Percentiles rank a stretch among this genome's conserved stretches.
These are phyloP conservation scores for Wickerhamiella alocasiicola DNA, from an alignment of 805 yeast species.

Conservation along the genomic window DNA sequence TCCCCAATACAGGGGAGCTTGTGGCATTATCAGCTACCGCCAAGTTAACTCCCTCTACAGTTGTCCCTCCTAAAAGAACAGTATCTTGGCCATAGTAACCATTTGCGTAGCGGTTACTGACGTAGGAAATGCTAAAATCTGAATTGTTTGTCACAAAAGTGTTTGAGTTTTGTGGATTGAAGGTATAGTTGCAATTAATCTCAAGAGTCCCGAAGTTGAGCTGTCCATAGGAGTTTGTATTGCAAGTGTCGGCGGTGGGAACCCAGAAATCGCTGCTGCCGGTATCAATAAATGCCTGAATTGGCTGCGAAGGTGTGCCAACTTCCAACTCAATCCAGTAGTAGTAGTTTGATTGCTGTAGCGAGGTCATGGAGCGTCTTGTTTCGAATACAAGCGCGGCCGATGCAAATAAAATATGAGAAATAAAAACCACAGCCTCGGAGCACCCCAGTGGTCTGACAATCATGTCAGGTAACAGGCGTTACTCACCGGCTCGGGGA, in stretches of 20 bases:
- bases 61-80: constrained; percentile 36
- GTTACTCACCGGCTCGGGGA: no score
- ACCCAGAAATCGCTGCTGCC: constrained; percentile 67
- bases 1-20: constrained; percentile 56
- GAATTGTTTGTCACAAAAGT: constrained; percentile 18
- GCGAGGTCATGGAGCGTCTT: no score
- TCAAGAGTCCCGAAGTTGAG: constrained; percentile 6
- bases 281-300: constrained; percentile 50
- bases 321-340: constrained; percentile 24
- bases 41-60: constrained; percentile 40
- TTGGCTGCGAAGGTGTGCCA: constrained; percentile 44
- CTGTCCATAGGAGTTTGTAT: constrained; percentile 11
- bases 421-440: no score
- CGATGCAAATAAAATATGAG: no score
- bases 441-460: no score
- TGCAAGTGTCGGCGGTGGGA: constrained; percentile 15
- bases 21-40: constrained; percentile 59
- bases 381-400: no score
- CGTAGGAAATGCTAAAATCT: constrained; percentile 31
- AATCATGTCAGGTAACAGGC: no score
- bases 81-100: constrained; percentile 48
- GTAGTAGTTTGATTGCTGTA: constrained; percentile 6
- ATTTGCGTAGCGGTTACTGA: constrained; percentile 34
- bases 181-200: constrained; percentile 11
- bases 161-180: constrained; percentile 21